Conservation (phyloP, 2,329 filamentous ascomycete species). For the Venturia nashicola region DNA sequence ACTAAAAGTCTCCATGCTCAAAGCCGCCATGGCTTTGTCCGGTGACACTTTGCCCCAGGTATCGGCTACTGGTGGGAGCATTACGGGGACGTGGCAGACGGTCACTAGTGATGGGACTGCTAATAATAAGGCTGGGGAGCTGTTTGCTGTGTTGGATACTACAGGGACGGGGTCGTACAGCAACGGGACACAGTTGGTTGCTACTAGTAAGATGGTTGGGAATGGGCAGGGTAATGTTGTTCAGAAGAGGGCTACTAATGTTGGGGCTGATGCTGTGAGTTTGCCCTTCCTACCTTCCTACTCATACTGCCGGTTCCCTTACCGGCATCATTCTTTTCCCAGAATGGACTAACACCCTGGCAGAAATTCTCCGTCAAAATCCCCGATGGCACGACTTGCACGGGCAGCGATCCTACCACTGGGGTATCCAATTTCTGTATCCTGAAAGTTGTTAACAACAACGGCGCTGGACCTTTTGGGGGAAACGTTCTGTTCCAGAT, state of each 20-base stretch:
- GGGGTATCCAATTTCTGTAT: background rate
- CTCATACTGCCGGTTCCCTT: too few relatives aligned
- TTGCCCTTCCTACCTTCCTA: too few relatives aligned
- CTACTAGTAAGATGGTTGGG: background rate
- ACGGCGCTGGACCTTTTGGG: slow-evolving; percentile 15
- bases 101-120: background rate
- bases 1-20: slow-evolving; percentile 24
- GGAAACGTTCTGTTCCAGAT: slow-evolving; percentile 16
- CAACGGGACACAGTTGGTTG: background rate
- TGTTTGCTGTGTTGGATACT: background rate
- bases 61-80: slow-evolving; percentile 17
- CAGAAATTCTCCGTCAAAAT: slow-evolving; percentile 11
- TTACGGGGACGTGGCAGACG: background rate
- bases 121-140: background rate
- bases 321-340: too few relatives aligned
- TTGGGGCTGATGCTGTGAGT: background rate
- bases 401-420: slow-evolving; percentile 9
- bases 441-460: slow-evolving; percentile 7
- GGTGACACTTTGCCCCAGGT: slow-evolving; percentile 30
- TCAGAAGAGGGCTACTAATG: background rate
- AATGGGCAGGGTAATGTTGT: background rate
- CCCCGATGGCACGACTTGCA: slow-evolving; percentile 12
- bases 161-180: background rate
- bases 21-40: slow-evolving; percentile 23
- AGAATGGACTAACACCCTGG: too few relatives aligned